Base-by-base conservation (phyloP, 192 early-diverging fungal species). In the Gamsiella multidivaricata region DNA sequence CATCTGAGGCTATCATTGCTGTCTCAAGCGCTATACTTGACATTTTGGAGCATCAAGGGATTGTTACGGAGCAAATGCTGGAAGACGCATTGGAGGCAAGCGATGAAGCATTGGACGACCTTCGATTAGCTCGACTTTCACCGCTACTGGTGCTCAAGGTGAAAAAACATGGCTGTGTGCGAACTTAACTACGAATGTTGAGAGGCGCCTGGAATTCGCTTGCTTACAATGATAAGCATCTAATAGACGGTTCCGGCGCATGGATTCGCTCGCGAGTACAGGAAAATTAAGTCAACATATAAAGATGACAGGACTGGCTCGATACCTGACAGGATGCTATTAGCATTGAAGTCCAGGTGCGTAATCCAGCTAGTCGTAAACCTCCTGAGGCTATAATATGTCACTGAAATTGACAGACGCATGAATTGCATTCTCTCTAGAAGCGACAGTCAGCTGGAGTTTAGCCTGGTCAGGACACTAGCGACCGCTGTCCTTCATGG, bases 91-190 rank as follows among this genome's bases (percentile, higher is more conserved):
- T 73, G 34, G 70, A 65, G 32, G 52, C 59, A 4, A 59, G 61
- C 36, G 70, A 73, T 45, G 70, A 73, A 45, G 34, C 54, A 15
- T n/a, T 73, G 18, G 70, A 73, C 23, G 61, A 73, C 29, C 61
- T 73, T n/a, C 51, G 62, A 12, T 23, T 65, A 10, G 53, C 39
- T 2, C 43, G 70, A 5, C 34, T 73, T 3, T 47, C 46, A 3
- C 62, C 70, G 25, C 28, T 73, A 9, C 17, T 34, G 11, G 36
- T 73, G 1, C 55, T 73, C 17, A 73, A 73, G 55, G 70, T 65
- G 54, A 7, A 34, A 12, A 39, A 17, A 58, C 45, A 37, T n/a
- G n/a, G n/a, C n/a, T n/a, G n/a, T n/a, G 1, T 2, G 22, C 37
- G 47, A 31, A 25, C 10, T 22, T 31, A 20, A 34, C 18, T 29